Conservation (phyloP, 2,329 filamentous ascomycete species). For the Monosporascus sp. region DNA sequence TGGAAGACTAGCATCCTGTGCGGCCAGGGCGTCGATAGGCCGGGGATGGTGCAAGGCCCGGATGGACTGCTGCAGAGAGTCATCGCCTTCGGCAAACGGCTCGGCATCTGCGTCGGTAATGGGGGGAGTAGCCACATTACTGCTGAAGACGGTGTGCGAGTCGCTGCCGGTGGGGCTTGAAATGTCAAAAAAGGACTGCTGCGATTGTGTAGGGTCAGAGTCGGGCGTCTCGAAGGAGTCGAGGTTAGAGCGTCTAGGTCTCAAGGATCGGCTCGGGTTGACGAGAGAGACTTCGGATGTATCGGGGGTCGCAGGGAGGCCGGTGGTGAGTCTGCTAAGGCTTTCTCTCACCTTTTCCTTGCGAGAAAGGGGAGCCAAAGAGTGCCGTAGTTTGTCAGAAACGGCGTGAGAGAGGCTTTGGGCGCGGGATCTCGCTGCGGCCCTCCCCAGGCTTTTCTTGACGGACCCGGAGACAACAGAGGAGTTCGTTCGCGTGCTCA, state of each 20-base stretch:
- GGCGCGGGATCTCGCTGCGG: slow-evolving; percentile 21
- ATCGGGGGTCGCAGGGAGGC: slow-evolving; percentile 54
- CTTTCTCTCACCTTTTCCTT: slow-evolving; percentile 22
- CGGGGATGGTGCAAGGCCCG: slow-evolving; percentile 43
- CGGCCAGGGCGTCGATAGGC: slow-evolving; percentile 64
- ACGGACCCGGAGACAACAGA: slow-evolving; percentile 24
- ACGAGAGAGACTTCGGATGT: slow-evolving; percentile 40
- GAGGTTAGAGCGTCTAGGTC: slow-evolving; percentile 36
- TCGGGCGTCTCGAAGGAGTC: slow-evolving; percentile 42
- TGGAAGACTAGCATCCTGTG: slow-evolving; percentile 86
- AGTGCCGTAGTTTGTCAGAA: slow-evolving; percentile 36
- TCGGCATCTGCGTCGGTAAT: slow-evolving; percentile 69
- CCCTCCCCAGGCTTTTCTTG: slow-evolving; percentile 26
- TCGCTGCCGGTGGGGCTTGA: slow-evolving; percentile 51
- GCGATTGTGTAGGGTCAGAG: slow-evolving; percentile 34
- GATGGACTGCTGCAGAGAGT: slow-evolving; percentile 42
- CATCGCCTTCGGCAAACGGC: slow-evolving; percentile 47
- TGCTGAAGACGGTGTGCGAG: slow-evolving; percentile 56
- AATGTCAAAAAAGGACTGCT: slow-evolving; percentile 37
- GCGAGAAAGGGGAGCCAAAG: slow-evolving; percentile 26
- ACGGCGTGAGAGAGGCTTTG: slow-evolving; percentile 25
- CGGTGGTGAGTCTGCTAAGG: slow-evolving; percentile 13
- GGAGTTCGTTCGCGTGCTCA: slow-evolving; percentile 28
- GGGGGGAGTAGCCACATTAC: slow-evolving; percentile 67
- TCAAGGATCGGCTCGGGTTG: slow-evolving; percentile 28